These are phyloP conservation scores for Botrytis sinoallii DNA, from an alignment of 2,329 filamentous ascomycete species.

Conservation along the genomic window DNA sequence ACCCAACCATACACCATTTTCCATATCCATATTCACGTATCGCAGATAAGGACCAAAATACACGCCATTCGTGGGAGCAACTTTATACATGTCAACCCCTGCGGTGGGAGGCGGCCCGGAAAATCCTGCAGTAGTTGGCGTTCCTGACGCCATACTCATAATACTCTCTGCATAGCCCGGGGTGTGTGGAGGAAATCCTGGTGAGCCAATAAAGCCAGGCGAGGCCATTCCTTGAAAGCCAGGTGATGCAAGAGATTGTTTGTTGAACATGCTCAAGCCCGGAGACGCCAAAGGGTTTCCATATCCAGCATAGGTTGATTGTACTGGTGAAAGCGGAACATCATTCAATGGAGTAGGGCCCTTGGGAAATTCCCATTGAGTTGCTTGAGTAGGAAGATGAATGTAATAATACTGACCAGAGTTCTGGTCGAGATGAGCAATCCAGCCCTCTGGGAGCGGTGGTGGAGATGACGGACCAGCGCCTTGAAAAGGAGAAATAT, in stretches of 20 bases:
- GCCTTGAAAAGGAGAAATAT: conserved; percentile 42
- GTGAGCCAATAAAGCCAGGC: conserved; percentile 49
- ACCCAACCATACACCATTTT: conserved; percentile 85
- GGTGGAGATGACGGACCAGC: conserved; percentile 78
- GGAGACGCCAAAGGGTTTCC: conserved; percentile 71
- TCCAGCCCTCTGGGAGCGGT: conserved; percentile 95
- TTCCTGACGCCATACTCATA: conserved; percentile 73
- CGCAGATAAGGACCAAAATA: conserved; percentile 96
- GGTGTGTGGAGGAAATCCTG: conserved; percentile 77
- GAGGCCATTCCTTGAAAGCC: conserved; percentile 15
- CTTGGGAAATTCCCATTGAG: conserved; percentile 98
- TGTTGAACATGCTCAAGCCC: conserved; percentile 51
- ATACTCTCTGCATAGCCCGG: conserved; percentile 84
- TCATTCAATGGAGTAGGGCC: conserved; percentile 84
- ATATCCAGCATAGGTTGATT: conserved; percentile 45
- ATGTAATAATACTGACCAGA: conserved; percentile 99
- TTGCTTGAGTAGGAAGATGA: conserved; percentile 89
- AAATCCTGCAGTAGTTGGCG: conserved; percentile 77
- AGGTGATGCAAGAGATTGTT: conserved; percentile 57
- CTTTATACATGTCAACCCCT: conserved; percentile 91
- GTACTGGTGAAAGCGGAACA: conserved; percentile 76
- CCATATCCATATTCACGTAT: conserved; percentile 96
- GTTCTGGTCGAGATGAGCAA: conserved; percentile 90
- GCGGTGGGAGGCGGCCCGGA: conserved; percentile 82
- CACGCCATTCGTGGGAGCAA: conserved; percentile 89